Evolutionary conservation across 768 basidiomycete genomes (phyloP).

Genomic region (Austroboletus festivus): DNA sequence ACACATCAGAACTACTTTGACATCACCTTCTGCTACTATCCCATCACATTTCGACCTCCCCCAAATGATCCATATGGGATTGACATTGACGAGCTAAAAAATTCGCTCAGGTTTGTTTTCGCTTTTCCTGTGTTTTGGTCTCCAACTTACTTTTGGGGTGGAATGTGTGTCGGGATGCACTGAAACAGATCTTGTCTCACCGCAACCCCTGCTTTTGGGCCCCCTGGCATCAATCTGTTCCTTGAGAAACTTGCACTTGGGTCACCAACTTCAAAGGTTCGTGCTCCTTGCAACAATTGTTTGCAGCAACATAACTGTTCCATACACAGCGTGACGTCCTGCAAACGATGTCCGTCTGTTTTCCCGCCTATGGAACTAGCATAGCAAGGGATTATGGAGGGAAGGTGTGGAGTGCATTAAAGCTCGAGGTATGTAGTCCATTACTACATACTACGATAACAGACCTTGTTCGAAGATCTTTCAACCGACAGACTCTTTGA

Average conservation of each 20-base stretch:
- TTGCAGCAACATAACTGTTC: constrained; percentile 2
- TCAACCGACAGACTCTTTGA: constrained; percentile 79
- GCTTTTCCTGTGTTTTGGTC: neutral
- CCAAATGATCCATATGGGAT: constrained; percentile 94
- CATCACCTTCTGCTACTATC: constrained; percentile 97
- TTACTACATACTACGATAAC: neutral
- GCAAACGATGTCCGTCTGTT: constrained; percentile 67
- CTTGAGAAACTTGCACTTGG: constrained; percentile 88
- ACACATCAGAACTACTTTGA: constrained; percentile 79
- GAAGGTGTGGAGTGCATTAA: constrained; percentile 88
- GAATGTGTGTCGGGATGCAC: neutral
- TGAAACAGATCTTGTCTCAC: constrained; percentile 61
- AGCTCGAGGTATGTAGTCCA: constrained; percentile 65
- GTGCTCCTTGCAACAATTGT: neutral
- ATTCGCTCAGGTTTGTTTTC: constrained; percentile 55
- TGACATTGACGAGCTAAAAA: constrained; percentile 79
- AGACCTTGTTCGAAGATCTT: constrained; percentile 60
- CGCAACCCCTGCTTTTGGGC: constrained; percentile 80
- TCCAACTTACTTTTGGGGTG: constrained; percentile 1
- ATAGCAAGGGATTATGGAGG: constrained; percentile 59
- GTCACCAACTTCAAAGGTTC: constrained; percentile 78
- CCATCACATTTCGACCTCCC: constrained; percentile 93
- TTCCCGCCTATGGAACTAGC: constrained; percentile 79
- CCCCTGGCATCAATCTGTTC: constrained; percentile 81
- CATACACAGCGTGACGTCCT: constrained; percentile 84